These are phyloP conservation scores for Debaryomyces tyrocola DNA, from an alignment of 805 yeast genomes.

Conservation along the genomic window DNA sequence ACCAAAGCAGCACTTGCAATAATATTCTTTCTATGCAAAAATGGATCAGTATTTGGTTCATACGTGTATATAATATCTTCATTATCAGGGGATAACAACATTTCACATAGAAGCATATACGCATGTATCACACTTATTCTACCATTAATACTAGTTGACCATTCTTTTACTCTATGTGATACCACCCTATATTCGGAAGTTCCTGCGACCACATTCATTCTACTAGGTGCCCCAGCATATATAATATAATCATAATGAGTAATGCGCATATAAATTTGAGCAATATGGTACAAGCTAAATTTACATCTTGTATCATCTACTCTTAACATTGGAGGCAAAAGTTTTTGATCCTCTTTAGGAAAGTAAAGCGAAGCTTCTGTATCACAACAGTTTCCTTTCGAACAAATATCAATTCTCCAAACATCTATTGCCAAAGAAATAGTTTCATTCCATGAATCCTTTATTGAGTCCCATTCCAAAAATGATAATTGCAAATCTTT, in stretches of 20 bases:
- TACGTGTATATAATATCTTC: conserved; percentile 45
- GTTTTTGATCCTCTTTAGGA: conserved; percentile 5
- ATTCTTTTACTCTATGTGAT: conserved; percentile 48
- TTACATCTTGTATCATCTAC: conserved; percentile 23
- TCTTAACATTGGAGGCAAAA: conserved; percentile 20
- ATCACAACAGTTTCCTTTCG: conserved; percentile 18
- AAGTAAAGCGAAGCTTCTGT: conserved; percentile 13
- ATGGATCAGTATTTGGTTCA: conserved; percentile 52
- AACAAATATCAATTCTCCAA: conserved; percentile 25
- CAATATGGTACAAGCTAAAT: conserved; percentile 24
- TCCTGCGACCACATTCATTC: conserved; percentile 57
- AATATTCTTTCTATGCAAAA: conserved; percentile 38
- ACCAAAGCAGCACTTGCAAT: conserved; percentile 42
- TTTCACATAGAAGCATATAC: conserved; percentile 59
- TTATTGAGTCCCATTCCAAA: conserved; percentile 22
- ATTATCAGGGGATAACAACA: conserved; percentile 57
- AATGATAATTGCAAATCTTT: conserved; percentile 24
- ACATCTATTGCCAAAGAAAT: conserved; percentile 28
- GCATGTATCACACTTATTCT: conserved; percentile 60
- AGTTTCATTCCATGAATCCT: conserved; percentile 27
- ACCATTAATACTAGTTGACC: conserved; percentile 52
- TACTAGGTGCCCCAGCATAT: conserved; percentile 30
- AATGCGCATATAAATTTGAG: conserved; percentile 27
- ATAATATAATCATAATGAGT: conserved; percentile 30
- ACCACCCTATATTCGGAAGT: conserved; percentile 50